Conservation (phyloP, 148 eudicot genomes). For the Gaultheria prostrata region DNA sequence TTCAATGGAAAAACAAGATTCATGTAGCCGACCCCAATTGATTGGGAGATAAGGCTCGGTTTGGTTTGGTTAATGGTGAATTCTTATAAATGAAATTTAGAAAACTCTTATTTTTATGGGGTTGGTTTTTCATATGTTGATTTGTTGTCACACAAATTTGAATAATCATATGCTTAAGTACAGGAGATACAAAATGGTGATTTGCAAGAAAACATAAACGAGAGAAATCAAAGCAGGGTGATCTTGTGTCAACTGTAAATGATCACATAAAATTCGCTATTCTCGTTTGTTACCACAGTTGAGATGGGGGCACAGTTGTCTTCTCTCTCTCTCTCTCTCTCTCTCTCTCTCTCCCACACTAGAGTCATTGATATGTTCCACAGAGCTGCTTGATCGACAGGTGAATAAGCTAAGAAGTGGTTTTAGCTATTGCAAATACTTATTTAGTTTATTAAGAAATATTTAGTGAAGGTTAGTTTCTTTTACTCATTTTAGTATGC, state of each 20-base stretch:
- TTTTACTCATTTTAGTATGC: neutral
- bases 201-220: neutral
- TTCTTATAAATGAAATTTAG: neutral
- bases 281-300: neutral
- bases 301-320: neutral
- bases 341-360: neutral
- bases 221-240: neutral
- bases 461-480: neutral
- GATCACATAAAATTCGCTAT: neutral
- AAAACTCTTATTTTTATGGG: neutral
- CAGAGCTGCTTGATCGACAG: neutral
- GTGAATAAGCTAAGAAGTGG: neutral
- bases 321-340: neutral
- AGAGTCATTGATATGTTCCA: neutral
- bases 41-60: no score
- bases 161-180: neutral
- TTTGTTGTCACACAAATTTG: neutral
- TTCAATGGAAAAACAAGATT: no score
- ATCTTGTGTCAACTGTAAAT: neutral
- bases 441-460: neutral
- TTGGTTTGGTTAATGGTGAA: no score
- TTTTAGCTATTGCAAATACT: neutral
- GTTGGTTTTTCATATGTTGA: neutral
- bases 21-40: no score
- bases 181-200: neutral